Evolutionary conservation across 176 grass and related monocot species (phyloP).

Genomic region (Lolium perenne): DNA sequence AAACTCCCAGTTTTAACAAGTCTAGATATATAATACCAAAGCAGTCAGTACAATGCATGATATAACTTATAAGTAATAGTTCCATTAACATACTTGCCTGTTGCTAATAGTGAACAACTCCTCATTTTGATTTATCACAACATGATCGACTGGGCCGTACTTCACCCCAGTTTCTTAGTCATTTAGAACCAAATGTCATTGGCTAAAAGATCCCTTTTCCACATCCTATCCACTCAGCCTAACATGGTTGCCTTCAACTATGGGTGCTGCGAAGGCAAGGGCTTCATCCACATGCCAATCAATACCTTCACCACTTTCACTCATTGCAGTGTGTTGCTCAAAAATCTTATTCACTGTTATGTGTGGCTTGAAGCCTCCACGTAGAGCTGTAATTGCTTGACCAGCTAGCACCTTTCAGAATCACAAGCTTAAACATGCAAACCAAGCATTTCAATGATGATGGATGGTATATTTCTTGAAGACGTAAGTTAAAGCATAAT

Average conservation of each 20-base stretch:
- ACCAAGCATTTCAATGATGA: background rate
- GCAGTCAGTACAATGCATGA: background rate
- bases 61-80: background rate
- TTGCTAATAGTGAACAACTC: too few relatives aligned
- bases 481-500: slow-evolving; percentile 32
- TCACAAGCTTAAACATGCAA: slow-evolving; percentile 32
- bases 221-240: slow-evolving; percentile 60
- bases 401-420: slow-evolving; percentile 80
- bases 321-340: slow-evolving; percentile 29
- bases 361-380: slow-evolving; percentile 90
- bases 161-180: slow-evolving; percentile 79
- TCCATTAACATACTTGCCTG: too few relatives aligned
- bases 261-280: slow-evolving; percentile 87
- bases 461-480: slow-evolving; percentile 12
- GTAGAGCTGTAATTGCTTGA: slow-evolving; percentile 77
- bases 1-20: background rate
- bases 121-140: too few relatives aligned
- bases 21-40: background rate
- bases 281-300: slow-evolving; percentile 95
- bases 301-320: slow-evolving; percentile 54
- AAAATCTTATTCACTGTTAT: slow-evolving; percentile 96
- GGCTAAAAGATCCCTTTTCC: slow-evolving; percentile 96
- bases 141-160: slow-evolving; percentile 51
- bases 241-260: slow-evolving; percentile 87
- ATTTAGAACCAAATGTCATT: slow-evolving; percentile 85